A percentile compares a stretch with the other conserved stretches of the same genome.
Conservation (phyloP, 1,139 yeast genomes). For the Kodamaea plutei region DNA sequence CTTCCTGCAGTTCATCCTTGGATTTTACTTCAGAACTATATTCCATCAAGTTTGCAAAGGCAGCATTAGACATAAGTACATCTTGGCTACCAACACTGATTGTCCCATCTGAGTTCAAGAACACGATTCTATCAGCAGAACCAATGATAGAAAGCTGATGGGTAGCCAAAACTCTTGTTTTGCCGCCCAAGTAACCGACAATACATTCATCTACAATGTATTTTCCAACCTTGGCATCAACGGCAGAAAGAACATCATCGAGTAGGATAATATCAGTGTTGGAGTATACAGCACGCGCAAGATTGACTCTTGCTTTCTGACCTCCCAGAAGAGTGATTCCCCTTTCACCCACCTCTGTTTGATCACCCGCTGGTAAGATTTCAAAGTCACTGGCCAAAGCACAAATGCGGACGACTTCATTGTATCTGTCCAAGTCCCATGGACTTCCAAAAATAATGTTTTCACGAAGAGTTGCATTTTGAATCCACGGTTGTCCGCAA, state of each 20-base stretch:
- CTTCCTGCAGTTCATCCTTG: constrained; percentile 10
- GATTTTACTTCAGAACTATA: constrained; percentile 30
- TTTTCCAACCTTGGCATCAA: constrained; percentile 18
- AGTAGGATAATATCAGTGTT: constrained; percentile 13
- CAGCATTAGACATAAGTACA: constrained; percentile 15
- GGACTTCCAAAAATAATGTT: constrained; percentile 69
- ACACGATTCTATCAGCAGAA: constrained; percentile 16
- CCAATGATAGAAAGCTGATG: constrained; percentile 18
- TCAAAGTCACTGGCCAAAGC: constrained; percentile 44
- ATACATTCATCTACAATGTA: constrained; percentile 16
- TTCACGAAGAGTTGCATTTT: constrained; percentile 39
- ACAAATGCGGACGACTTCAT: constrained; percentile 56
- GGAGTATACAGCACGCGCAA: constrained; percentile 19
- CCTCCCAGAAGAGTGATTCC: constrained; percentile 21
- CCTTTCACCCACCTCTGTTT: constrained; percentile 20
- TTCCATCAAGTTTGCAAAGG: constrained; percentile 13
- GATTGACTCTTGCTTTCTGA: constrained; percentile 19
- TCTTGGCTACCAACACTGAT: constrained; percentile 13
- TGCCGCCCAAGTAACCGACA: constrained; percentile 13
- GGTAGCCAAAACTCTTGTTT: constrained; percentile 19
- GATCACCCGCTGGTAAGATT: constrained; percentile 16
- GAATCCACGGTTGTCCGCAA: constrained; percentile 53
- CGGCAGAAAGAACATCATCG: constrained; percentile 20
- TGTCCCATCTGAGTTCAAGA: constrained; percentile 16
- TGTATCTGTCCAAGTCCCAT: constrained; percentile 50